Base-by-base conservation (phyloP, 768 basidiomycete genomes). In the Daedaleopsis nitida region DNA sequence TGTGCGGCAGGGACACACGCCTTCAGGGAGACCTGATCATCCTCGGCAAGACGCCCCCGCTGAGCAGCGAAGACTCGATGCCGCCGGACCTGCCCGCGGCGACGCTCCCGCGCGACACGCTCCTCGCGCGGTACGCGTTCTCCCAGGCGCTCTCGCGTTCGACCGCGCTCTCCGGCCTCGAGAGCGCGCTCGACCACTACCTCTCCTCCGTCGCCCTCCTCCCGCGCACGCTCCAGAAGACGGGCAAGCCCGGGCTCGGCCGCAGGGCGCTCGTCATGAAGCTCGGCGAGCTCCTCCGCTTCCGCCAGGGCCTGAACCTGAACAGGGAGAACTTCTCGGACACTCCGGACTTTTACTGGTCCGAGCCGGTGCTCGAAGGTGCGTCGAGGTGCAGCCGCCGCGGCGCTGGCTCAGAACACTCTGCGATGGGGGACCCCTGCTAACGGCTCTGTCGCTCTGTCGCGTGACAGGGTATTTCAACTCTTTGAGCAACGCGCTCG, bases 21-120 rank as follows among this genome's bases (percentile, higher is more conserved):
- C 79, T 97, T 55, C 92, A 95, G 69, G 95, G 95, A 35, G 94
- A 97, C 70, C 75, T 97, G 62, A 95, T 96, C 58, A 91, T 97
- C 57, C 84, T 97, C 17, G 95, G 95, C 9, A 81, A 84, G 52
- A 83, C 81, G 11, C 77, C 87, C 0, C 79, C 84, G 13, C 76
- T 89, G n/a, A 85, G 82, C 54, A 80, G 83, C 55, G 70, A 81
- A 21, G 75, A 77, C 12, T 76, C 83, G 27, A 66, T 80, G 13
- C 81, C 78, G 21, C 69, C 72, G 19, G 78, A 77, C 5, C 73
- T 84, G 38, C 80, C 80, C 0, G 79, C 83, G 6, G 80, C 78
- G 12, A 79, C 75, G 1, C 81, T 92, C 21, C 90, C 92, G 1
- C 75, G 76, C 48, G 83, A 89, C 39, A 92, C 91, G 0, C 78